A percentile compares a stretch with the other conserved stretches of the same genome.
Conservation (phyloP, 768 basidiomycete species). For the Russula emetica region DNA sequence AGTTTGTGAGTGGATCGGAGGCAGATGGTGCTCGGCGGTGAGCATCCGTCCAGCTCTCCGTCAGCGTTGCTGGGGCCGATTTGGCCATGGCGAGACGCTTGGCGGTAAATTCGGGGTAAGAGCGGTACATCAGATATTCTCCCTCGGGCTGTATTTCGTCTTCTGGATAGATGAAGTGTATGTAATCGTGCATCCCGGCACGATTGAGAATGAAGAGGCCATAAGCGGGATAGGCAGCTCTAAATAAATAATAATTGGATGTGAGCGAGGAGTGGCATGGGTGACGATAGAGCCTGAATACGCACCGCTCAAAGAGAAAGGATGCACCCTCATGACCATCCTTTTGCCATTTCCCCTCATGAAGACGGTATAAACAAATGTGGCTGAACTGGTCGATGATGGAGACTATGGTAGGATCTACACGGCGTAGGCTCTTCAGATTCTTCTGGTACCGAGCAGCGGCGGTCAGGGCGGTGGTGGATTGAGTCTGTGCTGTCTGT, state of each 20-base stretch:
- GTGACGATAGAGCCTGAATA: constrained; percentile 21
- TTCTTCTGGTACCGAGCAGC: constrained; percentile 68
- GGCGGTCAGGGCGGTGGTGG: constrained; percentile 45
- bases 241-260: constrained; percentile 31
- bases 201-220: constrained; percentile 84
- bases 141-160: constrained; percentile 63
- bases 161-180: constrained; percentile 70
- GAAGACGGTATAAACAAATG: constrained; percentile 76
- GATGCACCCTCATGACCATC: constrained; percentile 83
- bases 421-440: constrained; percentile 71
- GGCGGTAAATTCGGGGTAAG: constrained; percentile 63
- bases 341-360: constrained; percentile 75
- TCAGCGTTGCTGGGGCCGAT: constrained; percentile 29
- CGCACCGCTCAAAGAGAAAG: constrained; percentile 83
- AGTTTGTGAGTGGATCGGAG: constrained; percentile 41
- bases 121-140: constrained; percentile 67
- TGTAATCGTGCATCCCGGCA: constrained; percentile 73
- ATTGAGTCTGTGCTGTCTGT: background rate
- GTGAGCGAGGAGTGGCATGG: constrained; percentile 12
- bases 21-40: constrained; percentile 25
- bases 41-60: constrained; percentile 29
- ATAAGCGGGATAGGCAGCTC: constrained; percentile 74
- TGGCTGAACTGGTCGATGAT: constrained; percentile 88
- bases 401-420: constrained; percentile 73
- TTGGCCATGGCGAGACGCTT: constrained; percentile 34